Percentiles rank a stretch among this genome's conserved stretches.
Conservation (phyloP, 768 basidiomycete genomes). For the Crucibulum laeve region DNA sequence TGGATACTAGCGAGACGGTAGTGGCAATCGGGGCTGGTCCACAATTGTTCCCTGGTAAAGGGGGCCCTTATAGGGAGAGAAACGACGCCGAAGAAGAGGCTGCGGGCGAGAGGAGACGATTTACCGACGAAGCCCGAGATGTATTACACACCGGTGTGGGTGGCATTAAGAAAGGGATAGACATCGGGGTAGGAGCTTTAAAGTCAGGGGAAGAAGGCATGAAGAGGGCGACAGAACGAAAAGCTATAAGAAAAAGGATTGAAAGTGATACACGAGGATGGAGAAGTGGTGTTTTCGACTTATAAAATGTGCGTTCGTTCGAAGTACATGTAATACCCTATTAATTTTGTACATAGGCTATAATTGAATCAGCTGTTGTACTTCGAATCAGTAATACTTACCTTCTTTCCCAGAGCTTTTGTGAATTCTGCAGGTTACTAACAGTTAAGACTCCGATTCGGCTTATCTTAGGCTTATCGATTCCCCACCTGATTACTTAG, state of each 20-base stretch:
- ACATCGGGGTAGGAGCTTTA: constrained; percentile 9
- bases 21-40: constrained; percentile 31
- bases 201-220: constrained; percentile 8
- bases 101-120: constrained; percentile 12
- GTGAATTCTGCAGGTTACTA: too few relatives aligned
- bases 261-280: constrained; percentile 19
- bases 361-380: too few relatives aligned
- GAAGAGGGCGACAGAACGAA: constrained; percentile 17
- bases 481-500: too few relatives aligned
- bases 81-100: constrained; percentile 15
- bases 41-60: constrained; percentile 29
- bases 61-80: constrained; percentile 19
- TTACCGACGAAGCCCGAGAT: constrained; percentile 11
- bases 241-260: constrained; percentile 16
- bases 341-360: too few relatives aligned
- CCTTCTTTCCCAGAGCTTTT: too few relatives aligned
- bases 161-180: constrained; percentile 13
- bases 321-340: too few relatives aligned
- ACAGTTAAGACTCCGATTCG: too few relatives aligned
- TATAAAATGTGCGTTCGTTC: constrained; percentile 11
- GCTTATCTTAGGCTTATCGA: too few relatives aligned
- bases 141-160: constrained; percentile 11
- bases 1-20: constrained; percentile 15
- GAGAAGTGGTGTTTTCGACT: constrained; percentile 31
- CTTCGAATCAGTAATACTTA: too few relatives aligned